Conservation (phyloP, 208 protist genomes). For the Histomonas meleagridis region DNA sequence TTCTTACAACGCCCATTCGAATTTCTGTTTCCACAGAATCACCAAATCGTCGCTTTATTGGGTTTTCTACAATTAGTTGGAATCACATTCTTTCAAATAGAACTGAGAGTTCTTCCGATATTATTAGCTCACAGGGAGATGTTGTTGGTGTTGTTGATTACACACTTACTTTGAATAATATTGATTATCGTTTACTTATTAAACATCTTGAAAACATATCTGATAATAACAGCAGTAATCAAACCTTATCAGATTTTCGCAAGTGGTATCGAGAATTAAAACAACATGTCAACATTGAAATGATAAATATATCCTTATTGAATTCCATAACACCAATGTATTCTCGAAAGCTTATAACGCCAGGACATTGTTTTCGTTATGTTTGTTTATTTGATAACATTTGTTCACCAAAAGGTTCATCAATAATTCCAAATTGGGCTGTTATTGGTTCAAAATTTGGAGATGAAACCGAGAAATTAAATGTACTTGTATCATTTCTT, state of each 20-base stretch:
- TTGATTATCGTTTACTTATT: not conserved
- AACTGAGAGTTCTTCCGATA: not conserved
- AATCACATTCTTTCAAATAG: not conserved
- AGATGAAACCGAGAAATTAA: not conserved
- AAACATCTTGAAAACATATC: not conserved
- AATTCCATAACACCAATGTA: not conserved
- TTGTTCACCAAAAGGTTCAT: not conserved
- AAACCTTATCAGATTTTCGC: not conserved
- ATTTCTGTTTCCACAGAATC: not conserved
- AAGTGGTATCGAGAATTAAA: not conserved
- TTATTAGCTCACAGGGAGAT: not conserved
- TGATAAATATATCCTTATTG: not conserved
- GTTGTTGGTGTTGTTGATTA: constrained; percentile 23
- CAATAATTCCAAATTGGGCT: constrained; percentile 10
- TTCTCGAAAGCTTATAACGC: not conserved
- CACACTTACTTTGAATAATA: not conserved
- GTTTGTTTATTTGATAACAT: not conserved
- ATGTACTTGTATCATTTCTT: not conserved
- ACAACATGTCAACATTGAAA: not conserved
- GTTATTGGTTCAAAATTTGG: not conserved
- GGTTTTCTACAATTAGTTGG: not conserved
- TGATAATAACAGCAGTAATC: not conserved
- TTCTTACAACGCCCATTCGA: not conserved
- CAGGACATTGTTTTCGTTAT: not conserved
- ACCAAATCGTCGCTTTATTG: not conserved